Percentiles rank a stretch among this genome's conserved stretches.
These are phyloP conservation scores for Alternaria dauci DNA, from an alignment of 2,329 filamentous ascomycete genomes.

Conservation along the genomic window DNA sequence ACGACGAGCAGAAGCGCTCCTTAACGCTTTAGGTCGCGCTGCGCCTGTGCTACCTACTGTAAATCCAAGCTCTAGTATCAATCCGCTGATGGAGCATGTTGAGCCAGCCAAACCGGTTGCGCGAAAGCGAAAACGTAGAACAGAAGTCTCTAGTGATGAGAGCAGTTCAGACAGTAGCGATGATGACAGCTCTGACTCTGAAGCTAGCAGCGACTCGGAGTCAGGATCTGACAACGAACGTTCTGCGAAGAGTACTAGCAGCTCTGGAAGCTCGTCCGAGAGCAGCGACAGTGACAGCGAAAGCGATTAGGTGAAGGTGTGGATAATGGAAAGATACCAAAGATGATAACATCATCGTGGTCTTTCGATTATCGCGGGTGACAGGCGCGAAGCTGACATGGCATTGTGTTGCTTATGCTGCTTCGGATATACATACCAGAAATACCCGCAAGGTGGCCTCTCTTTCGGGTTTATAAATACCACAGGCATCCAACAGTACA, in stretches of 20 bases:
- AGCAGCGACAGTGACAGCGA: slow-evolving; percentile 30
- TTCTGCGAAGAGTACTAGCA: slow-evolving; percentile 16
- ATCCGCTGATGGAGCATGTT: slow-evolving; percentile 26
- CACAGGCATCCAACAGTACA: background rate
- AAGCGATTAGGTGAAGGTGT: background rate
- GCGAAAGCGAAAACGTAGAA: slow-evolving; percentile 42
- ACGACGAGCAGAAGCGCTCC: slow-evolving; percentile 42
- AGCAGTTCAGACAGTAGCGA: slow-evolving; percentile 46
- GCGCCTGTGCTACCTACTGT: slow-evolving; percentile 30
- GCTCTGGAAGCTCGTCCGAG: slow-evolving; percentile 14
- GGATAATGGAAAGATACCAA: background rate
- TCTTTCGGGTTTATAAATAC: background rate
- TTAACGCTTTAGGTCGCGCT: slow-evolving; percentile 39
- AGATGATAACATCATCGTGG: background rate
- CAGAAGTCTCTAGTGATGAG: slow-evolving; percentile 42
- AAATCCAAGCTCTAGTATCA: slow-evolving; percentile 22
- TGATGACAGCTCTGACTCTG: slow-evolving; percentile 29
- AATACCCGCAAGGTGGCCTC: background rate
- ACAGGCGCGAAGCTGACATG: slow-evolving; percentile 3
- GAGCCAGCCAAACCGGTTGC: slow-evolving; percentile 24
- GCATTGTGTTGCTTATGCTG: background rate
- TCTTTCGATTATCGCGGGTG: background rate
- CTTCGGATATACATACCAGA: background rate
- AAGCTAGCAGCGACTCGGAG: background rate
- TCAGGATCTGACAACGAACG: background rate